phyloP scores from a whole-genome alignment of 2,329 filamentous ascomycete genomes.

The Ophiognomonia clavigignenti-juglandacearum region DNA sequence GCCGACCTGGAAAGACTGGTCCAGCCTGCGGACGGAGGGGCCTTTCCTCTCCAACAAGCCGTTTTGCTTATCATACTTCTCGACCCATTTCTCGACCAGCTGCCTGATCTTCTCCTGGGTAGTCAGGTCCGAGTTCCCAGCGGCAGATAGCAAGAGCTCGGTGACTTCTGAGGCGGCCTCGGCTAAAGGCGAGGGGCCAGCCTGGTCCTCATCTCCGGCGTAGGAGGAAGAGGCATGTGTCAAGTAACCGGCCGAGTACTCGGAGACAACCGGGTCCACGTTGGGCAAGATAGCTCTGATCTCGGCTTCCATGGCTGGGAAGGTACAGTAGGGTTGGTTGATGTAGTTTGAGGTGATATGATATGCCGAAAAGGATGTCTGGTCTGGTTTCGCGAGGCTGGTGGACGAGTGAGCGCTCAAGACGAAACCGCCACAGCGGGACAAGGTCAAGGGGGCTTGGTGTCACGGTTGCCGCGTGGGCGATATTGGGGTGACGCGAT shows the following conservation, averaged over 20 bases:
- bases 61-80: slow-evolving; percentile 70
- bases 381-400: neutral
- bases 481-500: neutral
- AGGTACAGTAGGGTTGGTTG: neutral
- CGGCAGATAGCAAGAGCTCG: slow-evolving; percentile 89
- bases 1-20: slow-evolving; percentile 92
- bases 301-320: slow-evolving; percentile 70
- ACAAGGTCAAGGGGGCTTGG: neutral
- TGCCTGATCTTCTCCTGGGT: slow-evolving; percentile 75
- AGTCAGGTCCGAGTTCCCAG: slow-evolving; percentile 68
- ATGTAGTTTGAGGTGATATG: neutral
- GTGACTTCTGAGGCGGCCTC: slow-evolving; percentile 82
- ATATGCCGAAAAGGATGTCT: too few relatives aligned
- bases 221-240: slow-evolving; percentile 87
- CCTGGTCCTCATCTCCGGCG: slow-evolving; percentile 61
- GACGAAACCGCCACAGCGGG: neutral
- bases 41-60: slow-evolving; percentile 68
- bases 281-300: slow-evolving; percentile 79
- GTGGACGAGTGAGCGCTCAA: slow-evolving; percentile 3
- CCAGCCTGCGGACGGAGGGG: slow-evolving; percentile 75
- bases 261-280: slow-evolving; percentile 82
- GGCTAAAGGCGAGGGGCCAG: slow-evolving; percentile 68
- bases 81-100: slow-evolving; percentile 86
- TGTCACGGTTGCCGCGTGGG: neutral
- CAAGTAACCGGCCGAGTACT: slow-evolving; percentile 92